A percentile compares a stretch with the other conserved stretches of the same genome.
phyloP scores from a whole-genome alignment of 257 asterid genomes.

The Buddleja alternifolia region DNA sequence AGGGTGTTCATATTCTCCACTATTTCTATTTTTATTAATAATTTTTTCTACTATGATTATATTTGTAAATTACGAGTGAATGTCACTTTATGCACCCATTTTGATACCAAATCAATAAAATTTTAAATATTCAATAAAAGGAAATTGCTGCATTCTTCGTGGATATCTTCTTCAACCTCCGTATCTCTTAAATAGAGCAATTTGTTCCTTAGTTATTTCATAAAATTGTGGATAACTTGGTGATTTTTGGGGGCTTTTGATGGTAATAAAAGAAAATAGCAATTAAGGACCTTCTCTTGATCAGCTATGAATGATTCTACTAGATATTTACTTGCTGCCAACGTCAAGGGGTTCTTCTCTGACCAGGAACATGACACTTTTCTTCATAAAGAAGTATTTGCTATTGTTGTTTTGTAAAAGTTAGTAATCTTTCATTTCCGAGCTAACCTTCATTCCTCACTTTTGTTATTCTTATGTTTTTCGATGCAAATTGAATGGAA shows the following conservation, averaged over 20 bases:
- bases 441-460: no score
- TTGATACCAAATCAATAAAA: not conserved
- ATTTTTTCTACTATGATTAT: not conserved
- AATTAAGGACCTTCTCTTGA: constrained; percentile 7
- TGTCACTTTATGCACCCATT: constrained; percentile 6
- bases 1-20: constrained; percentile 3
- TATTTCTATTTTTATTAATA: constrained; percentile 15
- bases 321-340: constrained; percentile 17
- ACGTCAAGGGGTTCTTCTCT: constrained; percentile 1
- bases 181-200: not conserved
- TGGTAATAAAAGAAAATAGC: constrained; percentile 17
- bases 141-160: not conserved
- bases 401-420: no score
- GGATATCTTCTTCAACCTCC: constrained; percentile 11
- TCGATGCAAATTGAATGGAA: no score
- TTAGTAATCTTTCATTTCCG: no score
- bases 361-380: no score
- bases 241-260: constrained; percentile 14
- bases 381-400: no score
- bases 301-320: constrained; percentile 21
- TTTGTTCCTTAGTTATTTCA: constrained; percentile 7
- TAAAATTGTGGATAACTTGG: not conserved
- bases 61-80: constrained; percentile 5
- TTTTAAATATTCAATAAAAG: not conserved
- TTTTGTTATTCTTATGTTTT: no score